Percentiles rank a stretch among this genome's conserved stretches.
These are phyloP conservation scores for Papiliotrema terrestris DNA, from an alignment of 1,284 basidiomycete genomes.

Conservation along the genomic window DNA sequence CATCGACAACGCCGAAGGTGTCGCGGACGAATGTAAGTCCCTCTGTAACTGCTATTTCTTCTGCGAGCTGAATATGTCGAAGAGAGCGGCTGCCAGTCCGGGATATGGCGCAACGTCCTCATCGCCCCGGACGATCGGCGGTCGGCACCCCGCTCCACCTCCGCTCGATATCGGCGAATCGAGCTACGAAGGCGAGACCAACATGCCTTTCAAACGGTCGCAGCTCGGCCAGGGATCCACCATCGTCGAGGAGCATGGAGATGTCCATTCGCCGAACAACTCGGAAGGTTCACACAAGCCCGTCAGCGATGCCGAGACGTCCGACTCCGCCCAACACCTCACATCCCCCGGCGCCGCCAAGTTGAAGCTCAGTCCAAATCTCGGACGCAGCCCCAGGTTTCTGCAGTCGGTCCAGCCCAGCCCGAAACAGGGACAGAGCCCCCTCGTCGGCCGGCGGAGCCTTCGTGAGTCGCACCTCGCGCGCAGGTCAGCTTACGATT, in stretches of 20 bases:
- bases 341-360: not conserved
- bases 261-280: not conserved
- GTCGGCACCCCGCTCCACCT: slow-evolving; percentile 19
- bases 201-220: not conserved
- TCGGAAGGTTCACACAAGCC: not conserved
- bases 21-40: not conserved
- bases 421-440: slow-evolving; percentile 4
- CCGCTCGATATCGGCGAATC: slow-evolving; percentile 41
- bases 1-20: too few relatives aligned
- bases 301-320: not conserved
- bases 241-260: slow-evolving; percentile 1
- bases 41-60: not conserved
- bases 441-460: slow-evolving; percentile 6
- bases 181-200: slow-evolving; percentile 1
- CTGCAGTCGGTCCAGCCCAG: not conserved
- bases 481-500: not conserved
- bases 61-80: not conserved
- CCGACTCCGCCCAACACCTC: slow-evolving; percentile 5
- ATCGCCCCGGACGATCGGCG: slow-evolving; percentile 18
- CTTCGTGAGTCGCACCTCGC: slow-evolving; percentile 7
- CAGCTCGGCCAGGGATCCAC: slow-evolving; percentile 2
- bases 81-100: not conserved
- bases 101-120: slow-evolving; percentile 28
- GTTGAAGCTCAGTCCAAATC: slow-evolving; percentile 1
- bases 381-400: slow-evolving; percentile 6